phyloP scores from a whole-genome alignment of 75 land plant species.

The Pinus tabuliformis region DNA sequence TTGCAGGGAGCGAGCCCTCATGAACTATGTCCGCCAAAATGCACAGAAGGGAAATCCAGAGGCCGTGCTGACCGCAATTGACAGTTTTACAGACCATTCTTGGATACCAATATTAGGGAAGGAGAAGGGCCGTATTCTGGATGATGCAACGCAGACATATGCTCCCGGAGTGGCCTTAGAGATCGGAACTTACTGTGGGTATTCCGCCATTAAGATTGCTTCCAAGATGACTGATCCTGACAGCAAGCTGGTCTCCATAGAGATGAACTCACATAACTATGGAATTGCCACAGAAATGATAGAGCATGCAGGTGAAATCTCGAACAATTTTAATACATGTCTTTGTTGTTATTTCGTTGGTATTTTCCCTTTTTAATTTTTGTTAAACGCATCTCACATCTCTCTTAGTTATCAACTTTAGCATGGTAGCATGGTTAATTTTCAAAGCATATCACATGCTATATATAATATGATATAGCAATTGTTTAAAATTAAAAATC shows the following conservation, averaged over 20 bases:
- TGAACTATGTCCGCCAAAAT: conserved; percentile 11
- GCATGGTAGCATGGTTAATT: no score
- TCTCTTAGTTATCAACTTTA: no score
- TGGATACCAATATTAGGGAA: conserved; percentile 26
- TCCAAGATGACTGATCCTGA: conserved; percentile 6
- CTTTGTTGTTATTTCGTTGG: no score
- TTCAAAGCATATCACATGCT: no score
- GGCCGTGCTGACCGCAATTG: conserved; percentile 17
- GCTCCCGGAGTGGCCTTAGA: conserved; percentile 15
- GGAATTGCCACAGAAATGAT: conserved; percentile 12
- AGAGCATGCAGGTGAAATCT: conserved; percentile 23
- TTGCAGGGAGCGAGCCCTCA: conserved; percentile 10
- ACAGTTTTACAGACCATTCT: conserved; percentile 9
- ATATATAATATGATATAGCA: no score
- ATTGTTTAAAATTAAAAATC: no score
- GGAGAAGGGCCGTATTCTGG: conserved; percentile 21
- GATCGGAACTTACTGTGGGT: conserved; percentile 25
- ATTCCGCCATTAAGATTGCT: conserved; percentile 21
- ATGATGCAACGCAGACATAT: not conserved
- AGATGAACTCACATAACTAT: conserved; percentile 5
- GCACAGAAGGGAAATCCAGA: conserved; percentile 15
- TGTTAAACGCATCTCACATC: no score
- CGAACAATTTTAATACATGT: no score
- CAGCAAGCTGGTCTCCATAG: conserved; percentile 16
- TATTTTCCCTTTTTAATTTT: no score